phyloP scores from a whole-genome alignment of 257 asterid species.

The Thymus mandschuricus region DNA sequence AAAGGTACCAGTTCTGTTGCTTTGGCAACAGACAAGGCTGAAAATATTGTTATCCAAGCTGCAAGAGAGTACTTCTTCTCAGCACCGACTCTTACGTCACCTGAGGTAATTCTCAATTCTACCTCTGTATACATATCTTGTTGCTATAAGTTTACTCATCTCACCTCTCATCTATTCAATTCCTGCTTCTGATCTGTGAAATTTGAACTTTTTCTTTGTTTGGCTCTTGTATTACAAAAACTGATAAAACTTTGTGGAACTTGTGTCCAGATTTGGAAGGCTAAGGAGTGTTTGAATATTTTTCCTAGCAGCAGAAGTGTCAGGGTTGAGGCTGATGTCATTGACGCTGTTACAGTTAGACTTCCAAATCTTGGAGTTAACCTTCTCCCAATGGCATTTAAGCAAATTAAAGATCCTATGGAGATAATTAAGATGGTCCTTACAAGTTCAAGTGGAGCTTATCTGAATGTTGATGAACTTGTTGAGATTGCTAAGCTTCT shows the following conservation, averaged over 20 bases:
- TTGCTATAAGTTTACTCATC: background rate
- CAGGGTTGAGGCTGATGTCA: conserved; percentile 82
- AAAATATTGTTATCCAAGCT: conserved; percentile 95
- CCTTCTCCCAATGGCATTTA: conserved; percentile 93
- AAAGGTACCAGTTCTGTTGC: conserved; percentile 82
- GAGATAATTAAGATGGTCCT: conserved; percentile 88
- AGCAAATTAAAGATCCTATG: conserved; percentile 96
- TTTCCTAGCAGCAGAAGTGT: conserved; percentile 84
- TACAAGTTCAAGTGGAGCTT: conserved; percentile 82
- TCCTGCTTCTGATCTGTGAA: conserved; percentile 13
- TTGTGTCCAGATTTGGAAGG: conserved; percentile 86
- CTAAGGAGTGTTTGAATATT: conserved; percentile 93
- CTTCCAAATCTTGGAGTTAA: conserved; percentile 96
- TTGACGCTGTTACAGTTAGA: conserved; percentile 86
- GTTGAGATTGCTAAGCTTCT: conserved; percentile 92
- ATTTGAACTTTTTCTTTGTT: conserved; percentile 12
- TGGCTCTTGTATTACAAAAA: background rate
- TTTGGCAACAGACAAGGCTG: conserved; percentile 91
- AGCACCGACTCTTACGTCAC: conserved; percentile 92
- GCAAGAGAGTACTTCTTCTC: conserved; percentile 97
- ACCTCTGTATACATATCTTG: conserved; percentile 22
- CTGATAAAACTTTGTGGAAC: conserved; percentile 25
- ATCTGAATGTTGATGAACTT: conserved; percentile 91
- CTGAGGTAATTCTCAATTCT: conserved; percentile 65
- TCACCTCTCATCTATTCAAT: conserved; percentile 20